phyloP scores from a whole-genome alignment of 495 filamentous ascomycete species.

The Xylaria nigripes region DNA sequence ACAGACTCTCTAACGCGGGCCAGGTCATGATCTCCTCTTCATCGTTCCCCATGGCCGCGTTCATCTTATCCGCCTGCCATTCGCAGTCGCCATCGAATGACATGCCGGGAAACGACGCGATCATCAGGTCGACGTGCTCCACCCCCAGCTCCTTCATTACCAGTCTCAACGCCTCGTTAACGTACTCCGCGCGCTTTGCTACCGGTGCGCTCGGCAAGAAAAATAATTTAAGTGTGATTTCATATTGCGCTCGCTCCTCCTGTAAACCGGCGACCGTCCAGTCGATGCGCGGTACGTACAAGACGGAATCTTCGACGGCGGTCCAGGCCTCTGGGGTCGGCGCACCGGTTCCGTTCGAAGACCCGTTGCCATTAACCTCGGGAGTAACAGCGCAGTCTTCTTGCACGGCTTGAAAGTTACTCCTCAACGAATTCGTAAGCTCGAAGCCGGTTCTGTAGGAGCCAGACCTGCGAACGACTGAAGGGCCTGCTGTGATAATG shows the following conservation, averaged over 20 bases:
- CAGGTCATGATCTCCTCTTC: slow-evolving; percentile 60
- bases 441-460: slow-evolving; percentile 79
- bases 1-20: slow-evolving; percentile 64
- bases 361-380: background rate
- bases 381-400: slow-evolving; percentile 41
- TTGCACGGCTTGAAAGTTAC: slow-evolving; percentile 67
- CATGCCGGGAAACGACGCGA: slow-evolving; percentile 88
- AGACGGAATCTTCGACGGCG: slow-evolving; percentile 42
- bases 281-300: slow-evolving; percentile 72
- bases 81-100: slow-evolving; percentile 90
- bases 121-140: slow-evolving; percentile 72
- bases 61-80: slow-evolving; percentile 59
- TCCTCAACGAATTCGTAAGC: slow-evolving; percentile 73
- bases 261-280: slow-evolving; percentile 60
- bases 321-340: slow-evolving; percentile 54
- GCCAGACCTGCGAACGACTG: slow-evolving; percentile 67
- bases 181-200: slow-evolving; percentile 54
- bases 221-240: slow-evolving; percentile 91
- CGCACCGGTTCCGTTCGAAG: slow-evolving; percentile 11
- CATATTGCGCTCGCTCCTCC: slow-evolving; percentile 74
- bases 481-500: slow-evolving; percentile 70
- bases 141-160: slow-evolving; percentile 73
- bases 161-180: slow-evolving; percentile 64
- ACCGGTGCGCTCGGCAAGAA: slow-evolving; percentile 66
- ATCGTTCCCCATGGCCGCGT: slow-evolving; percentile 50